These are phyloP conservation scores for Stephania japonica DNA, from an alignment of 164 flowering plant genomes.

Conservation along the genomic window DNA sequence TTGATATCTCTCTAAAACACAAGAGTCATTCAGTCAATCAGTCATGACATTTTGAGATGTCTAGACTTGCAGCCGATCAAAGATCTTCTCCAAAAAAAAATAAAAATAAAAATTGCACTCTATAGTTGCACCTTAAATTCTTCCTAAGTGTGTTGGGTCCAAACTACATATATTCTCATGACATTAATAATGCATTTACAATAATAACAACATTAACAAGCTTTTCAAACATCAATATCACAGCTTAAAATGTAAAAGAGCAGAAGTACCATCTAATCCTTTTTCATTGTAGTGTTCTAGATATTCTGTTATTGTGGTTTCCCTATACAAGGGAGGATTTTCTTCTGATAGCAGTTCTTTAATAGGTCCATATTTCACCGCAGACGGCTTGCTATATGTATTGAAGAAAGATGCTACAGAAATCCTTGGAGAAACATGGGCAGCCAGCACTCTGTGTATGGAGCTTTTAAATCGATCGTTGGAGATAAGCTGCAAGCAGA, in stretches of 20 bases:
- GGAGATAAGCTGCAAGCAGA: constrained; percentile 1
- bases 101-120: too few species aligned
- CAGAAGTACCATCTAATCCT: constrained; percentile 9
- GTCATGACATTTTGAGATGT: too few species aligned
- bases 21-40: too few species aligned
- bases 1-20: too few species aligned
- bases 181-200: background rate
- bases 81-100: too few species aligned
- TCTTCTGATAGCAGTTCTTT: constrained; percentile 13
- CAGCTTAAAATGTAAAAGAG: constrained; percentile 3
- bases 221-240: background rate
- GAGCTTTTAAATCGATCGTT: constrained; percentile 36
- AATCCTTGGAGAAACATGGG: constrained; percentile 25
- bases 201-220: background rate
- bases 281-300: background rate
- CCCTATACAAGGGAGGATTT: constrained; percentile 6
- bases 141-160: background rate
- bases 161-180: too few species aligned
- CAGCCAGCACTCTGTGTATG: constrained; percentile 15
- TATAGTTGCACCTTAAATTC: background rate
- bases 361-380: constrained; percentile 18
- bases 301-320: background rate
- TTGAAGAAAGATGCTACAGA: constrained; percentile 37
- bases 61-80: too few species aligned
- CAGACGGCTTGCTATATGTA: background rate